Percentiles rank a stretch among this genome's conserved stretches.
These are phyloP conservation scores for Arthrobotrys entomopaga DNA, from an alignment of 2,329 filamentous ascomycete species.

Conservation along the genomic window DNA sequence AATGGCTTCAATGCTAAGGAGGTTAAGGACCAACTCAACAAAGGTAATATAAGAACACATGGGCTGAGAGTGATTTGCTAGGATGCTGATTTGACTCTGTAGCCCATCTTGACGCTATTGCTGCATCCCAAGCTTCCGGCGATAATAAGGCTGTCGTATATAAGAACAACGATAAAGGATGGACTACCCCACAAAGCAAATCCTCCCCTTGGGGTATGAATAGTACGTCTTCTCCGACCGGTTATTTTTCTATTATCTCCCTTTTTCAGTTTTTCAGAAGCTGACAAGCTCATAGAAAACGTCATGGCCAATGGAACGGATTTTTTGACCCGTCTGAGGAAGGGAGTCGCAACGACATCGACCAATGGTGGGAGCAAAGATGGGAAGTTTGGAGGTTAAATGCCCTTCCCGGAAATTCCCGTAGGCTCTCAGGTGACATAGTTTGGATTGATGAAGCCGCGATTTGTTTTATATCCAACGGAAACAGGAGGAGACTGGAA, in stretches of 20 bases:
- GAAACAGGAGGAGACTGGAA: not conserved
- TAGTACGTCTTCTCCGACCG: conserved; percentile 12
- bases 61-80: not conserved
- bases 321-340: conserved; percentile 41
- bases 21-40: conserved; percentile 27
- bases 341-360: conserved; percentile 21
- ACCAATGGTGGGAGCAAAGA: conserved; percentile 45
- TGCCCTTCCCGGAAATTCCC: not conserved
- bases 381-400: conserved; percentile 49
- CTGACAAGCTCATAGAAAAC: conserved; percentile 31
- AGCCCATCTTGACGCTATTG: conserved; percentile 37
- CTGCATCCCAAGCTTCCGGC: conserved; percentile 26
- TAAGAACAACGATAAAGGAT: conserved; percentile 50
- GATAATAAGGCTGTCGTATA: conserved; percentile 43
- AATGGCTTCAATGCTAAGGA: conserved; percentile 53
- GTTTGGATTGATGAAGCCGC: not conserved
- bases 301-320: conserved; percentile 45
- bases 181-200: conserved; percentile 51
- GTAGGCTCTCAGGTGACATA: not conserved
- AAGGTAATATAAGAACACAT: conserved; percentile 13
- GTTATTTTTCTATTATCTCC: not conserved
- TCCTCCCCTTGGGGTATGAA: conserved; percentile 46
- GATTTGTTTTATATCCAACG: not conserved
- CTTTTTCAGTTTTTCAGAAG: not conserved
- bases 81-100: not conserved